Base-by-base conservation (phyloP, 2,329 filamentous ascomycete species). In the Cordyceps cateniannulata region DNA sequence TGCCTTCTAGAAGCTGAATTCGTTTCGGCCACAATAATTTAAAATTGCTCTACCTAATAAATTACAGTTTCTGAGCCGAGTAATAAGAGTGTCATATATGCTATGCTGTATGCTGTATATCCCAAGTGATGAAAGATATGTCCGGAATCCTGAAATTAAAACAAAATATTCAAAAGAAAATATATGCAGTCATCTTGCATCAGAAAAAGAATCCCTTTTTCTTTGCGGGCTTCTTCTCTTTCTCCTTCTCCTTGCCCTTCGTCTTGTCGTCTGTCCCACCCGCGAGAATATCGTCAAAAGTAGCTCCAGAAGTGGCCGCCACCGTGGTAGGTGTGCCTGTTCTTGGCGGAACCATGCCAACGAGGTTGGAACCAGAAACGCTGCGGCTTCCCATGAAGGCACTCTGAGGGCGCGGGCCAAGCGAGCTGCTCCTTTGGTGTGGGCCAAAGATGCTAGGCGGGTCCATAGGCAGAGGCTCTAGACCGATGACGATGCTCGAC, bases 281-380 rank as follows among this genome's bases (percentile, higher is more conserved):
- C 9, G 74, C 73, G 25, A 81, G 68, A 40, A 81, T 81, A 53
- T 81, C 79, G 63, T 81, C 79, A 66, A 81, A 81, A 0, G 79
- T 81, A 29, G 74, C 71, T 3, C 75, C 72, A 12, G 72, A 67
- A 24, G 65, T 69, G 2, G 64, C 65, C 9, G 68, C 63, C 5
- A 65, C 65, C 9, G 66, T 63, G 29, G 62, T 62, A 47, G 55
- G 64, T 14, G 62, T 64, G 60, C 64, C 67, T 10, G 61, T 56
- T 45, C 42, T 60, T 48, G 50, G 65, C 62, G 55, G 60, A n/a
- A 32, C 55, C 64, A 73, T 64, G 18, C 66, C 67, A 1, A 66
- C 66, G 27, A 77, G 67, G 61, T 77, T 76, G 8, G 72, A 72
- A 14, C 68, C 66, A 5, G 76, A 78, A 5, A 67, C 65, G 56